phyloP scores from a whole-genome alignment of 2,329 filamentous ascomycete species.

The Sporothrix curviconia region DNA sequence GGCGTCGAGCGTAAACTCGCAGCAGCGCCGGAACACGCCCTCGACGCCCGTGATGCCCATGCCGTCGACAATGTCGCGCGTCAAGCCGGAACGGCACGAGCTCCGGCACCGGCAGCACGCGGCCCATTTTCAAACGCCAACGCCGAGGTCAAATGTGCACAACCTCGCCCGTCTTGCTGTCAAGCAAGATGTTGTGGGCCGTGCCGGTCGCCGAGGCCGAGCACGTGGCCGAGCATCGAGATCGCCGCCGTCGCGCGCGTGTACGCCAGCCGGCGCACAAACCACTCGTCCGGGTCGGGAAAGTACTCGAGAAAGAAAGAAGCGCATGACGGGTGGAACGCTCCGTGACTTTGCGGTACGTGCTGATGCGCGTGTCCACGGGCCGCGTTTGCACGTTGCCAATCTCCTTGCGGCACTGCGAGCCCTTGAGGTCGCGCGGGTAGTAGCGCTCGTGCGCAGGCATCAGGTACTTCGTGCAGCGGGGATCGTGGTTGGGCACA shows the following conservation, averaged over 20 bases:
- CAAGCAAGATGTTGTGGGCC: slow-evolving; percentile 94
- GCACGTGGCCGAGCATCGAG: slow-evolving; percentile 86
- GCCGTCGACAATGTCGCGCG: slow-evolving; percentile 88
- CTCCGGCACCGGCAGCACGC: slow-evolving; percentile 91
- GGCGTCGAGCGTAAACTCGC: slow-evolving; percentile 93
- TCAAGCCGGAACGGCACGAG: slow-evolving; percentile 92
- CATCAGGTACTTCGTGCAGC: slow-evolving; percentile 83
- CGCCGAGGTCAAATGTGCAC: slow-evolving; percentile 95
- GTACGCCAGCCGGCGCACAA: slow-evolving; percentile 79
- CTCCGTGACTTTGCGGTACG: slow-evolving; percentile 71
- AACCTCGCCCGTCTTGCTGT: slow-evolving; percentile 82
- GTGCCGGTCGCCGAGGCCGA: slow-evolving; percentile 89
- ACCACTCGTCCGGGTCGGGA: slow-evolving; percentile 93
- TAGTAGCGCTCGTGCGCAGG: slow-evolving; percentile 83
- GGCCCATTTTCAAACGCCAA: slow-evolving; percentile 95
- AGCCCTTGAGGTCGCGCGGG: slow-evolving; percentile 73
- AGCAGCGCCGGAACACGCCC: slow-evolving; percentile 94
- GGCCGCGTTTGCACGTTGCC: slow-evolving; percentile 62
- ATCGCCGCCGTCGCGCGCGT: slow-evolving; percentile 90
- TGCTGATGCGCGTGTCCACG: slow-evolving; percentile 62
- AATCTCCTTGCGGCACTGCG: slow-evolving; percentile 73
- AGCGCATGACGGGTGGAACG: slow-evolving; percentile 88
- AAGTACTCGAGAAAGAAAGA: slow-evolving; percentile 98
- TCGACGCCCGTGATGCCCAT: slow-evolving; percentile 96
- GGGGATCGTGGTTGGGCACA: slow-evolving; percentile 87